Evolutionary conservation across 768 basidiomycete species (phyloP).

Genomic region (Mycena maculata): DNA sequence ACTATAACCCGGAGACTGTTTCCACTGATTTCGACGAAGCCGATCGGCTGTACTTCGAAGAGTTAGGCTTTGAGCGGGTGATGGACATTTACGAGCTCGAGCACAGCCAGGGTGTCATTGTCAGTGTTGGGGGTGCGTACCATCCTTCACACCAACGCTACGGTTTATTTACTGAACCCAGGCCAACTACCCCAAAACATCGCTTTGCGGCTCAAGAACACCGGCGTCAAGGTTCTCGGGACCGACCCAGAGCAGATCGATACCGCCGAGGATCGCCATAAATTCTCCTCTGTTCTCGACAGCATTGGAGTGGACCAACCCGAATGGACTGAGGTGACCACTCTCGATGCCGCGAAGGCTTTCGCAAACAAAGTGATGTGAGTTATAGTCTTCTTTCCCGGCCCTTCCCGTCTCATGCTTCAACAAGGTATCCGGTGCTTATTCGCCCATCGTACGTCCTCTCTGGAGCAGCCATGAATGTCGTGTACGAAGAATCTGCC

Average conservation of each 20-base stretch:
- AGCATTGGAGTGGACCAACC: conserved; percentile 97
- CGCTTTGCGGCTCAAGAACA: conserved; percentile 92
- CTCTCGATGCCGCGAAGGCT: conserved; percentile 88
- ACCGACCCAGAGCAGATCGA: conserved; percentile 97
- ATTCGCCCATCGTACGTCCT: conserved; percentile 99
- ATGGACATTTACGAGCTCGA: conserved; percentile 99
- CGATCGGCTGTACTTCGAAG: conserved; percentile 98
- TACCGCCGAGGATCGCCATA: conserved; percentile 98
- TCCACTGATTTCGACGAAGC: conserved; percentile 99
- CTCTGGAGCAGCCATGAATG: conserved; percentile 99
- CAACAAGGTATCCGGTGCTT: conserved; percentile 88
- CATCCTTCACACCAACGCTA: not conserved
- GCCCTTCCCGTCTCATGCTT: conserved; percentile 13
- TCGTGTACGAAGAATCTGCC: conserved; percentile 90
- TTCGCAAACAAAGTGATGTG: conserved; percentile 89
- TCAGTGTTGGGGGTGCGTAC: conserved; percentile 91
- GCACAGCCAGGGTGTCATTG: conserved; percentile 90
- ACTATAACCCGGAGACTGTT: conserved; percentile 99
- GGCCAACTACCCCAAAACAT: conserved; percentile 99
- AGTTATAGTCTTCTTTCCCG: conserved; percentile 41
- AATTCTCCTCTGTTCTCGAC: conserved; percentile 97
- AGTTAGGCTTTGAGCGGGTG: conserved; percentile 96
- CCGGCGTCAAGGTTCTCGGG: conserved; percentile 92
- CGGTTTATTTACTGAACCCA: conserved; percentile 43
- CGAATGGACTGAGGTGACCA: conserved; percentile 93